phyloP scores from a whole-genome alignment of 2,329 filamentous ascomycete genomes.

The Zymoseptoria passerinii region DNA sequence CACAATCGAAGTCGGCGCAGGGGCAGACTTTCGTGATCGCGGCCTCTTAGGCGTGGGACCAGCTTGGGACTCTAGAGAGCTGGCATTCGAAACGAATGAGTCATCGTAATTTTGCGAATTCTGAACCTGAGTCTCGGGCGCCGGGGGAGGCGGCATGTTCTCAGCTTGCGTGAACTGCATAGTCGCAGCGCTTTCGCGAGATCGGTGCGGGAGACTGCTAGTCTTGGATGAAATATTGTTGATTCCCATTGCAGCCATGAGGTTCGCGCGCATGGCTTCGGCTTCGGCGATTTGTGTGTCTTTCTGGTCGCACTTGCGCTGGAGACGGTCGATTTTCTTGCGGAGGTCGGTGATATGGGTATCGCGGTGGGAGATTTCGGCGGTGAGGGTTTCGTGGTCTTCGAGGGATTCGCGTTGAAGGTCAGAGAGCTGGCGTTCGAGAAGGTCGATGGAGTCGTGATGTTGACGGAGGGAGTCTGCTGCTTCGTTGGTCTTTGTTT shows the following conservation, averaged over 20 bases:
- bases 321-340: conserved; percentile 25
- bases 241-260: conserved; percentile 33
- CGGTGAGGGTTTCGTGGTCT: not conserved
- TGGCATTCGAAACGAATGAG: conserved; percentile 23
- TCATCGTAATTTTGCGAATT: conserved; percentile 8
- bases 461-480: not conserved
- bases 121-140: conserved; percentile 13
- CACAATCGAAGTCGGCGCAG: conserved; percentile 12
- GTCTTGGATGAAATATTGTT: conserved; percentile 5
- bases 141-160: conserved; percentile 10
- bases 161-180: conserved; percentile 5
- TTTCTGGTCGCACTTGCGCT: conserved; percentile 27
- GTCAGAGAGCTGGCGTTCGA: not conserved
- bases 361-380: conserved; percentile 8
- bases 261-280: conserved; percentile 30
- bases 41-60: conserved; percentile 37
- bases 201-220: conserved; percentile 15
- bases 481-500: not conserved
- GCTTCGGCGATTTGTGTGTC: conserved; percentile 32
- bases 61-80: conserved; percentile 23
- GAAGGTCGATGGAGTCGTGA: not conserved
- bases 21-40: conserved; percentile 26
- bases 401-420: not conserved
- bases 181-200: conserved; percentile 7
- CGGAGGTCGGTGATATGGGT: conserved; percentile 17